A percentile compares a stretch with the other conserved stretches of the same genome.
These are phyloP conservation scores for Wickerhamiella bombiphila DNA, from an alignment of 805 yeast genomes.

Conservation along the genomic window DNA sequence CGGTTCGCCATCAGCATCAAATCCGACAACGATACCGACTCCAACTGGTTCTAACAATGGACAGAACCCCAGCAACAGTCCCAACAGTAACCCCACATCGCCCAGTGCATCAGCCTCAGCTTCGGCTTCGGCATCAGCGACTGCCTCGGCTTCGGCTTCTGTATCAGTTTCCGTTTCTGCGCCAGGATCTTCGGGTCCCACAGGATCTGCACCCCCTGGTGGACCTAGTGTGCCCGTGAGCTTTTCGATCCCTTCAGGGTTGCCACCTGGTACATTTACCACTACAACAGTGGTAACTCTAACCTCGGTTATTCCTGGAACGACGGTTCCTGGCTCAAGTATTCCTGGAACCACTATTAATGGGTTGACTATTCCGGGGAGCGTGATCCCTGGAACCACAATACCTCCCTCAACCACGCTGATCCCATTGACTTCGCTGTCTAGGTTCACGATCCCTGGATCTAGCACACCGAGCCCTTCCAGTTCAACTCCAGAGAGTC, in stretches of 20 bases:
- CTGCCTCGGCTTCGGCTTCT: background rate
- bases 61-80: background rate
- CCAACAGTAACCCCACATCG: background rate
- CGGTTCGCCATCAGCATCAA: background rate
- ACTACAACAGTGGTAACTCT: background rate
- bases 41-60: background rate
- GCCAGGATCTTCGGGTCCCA: no score
- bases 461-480: conserved; percentile 2
- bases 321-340: conserved; percentile 4
- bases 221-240: background rate
- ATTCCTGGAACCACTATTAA: conserved; percentile 4
- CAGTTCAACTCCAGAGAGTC: background rate
- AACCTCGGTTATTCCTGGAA: conserved; percentile 2
- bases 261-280: conserved; percentile 1
- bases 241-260: background rate
- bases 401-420: background rate
- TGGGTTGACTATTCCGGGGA: background rate
- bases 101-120: background rate
- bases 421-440: no score
- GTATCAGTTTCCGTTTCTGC: background rate
- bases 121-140: background rate
- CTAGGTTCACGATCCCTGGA: conserved; percentile 1
- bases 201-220: background rate
- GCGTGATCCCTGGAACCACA: conserved; percentile 1
- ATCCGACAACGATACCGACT: background rate